A percentile compares a stretch with the other conserved stretches of the same genome.
Evolutionary conservation across 345 rosid genomes (phyloP).

Genomic region (Nasturtium officinale): DNA sequence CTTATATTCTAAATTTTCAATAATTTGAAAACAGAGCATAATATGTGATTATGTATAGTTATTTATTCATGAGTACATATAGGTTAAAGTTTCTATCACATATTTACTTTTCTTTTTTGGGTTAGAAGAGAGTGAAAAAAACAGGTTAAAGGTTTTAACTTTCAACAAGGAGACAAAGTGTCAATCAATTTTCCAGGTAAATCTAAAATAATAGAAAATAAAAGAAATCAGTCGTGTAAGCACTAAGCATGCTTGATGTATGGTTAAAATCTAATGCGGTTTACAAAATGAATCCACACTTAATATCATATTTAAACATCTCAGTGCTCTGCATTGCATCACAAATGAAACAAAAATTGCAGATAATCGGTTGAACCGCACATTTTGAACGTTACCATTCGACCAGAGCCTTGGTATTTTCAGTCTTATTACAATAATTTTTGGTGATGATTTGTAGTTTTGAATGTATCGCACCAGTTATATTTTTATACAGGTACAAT

Average conservation of each 20-base stretch:
- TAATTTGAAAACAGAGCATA: neutral
- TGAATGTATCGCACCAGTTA: constrained; percentile 1
- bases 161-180: constrained; percentile 35
- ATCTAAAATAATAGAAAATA: constrained; percentile 2
- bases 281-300: no score
- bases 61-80: neutral
- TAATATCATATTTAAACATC: no score
- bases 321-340: neutral
- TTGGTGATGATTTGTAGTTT: neutral
- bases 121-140: neutral
- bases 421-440: neutral
- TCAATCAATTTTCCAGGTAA: constrained; percentile 36
- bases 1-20: no score
- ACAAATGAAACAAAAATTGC: neutral
- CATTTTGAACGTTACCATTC: neutral
- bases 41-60: neutral
- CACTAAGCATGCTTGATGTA: constrained; percentile 39
- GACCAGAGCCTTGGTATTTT: neutral
- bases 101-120: neutral
- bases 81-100: neutral
- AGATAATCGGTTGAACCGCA: neutral
- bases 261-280: no score
- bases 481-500: neutral
- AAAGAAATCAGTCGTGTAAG: constrained; percentile 3
- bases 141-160: constrained; percentile 6